A percentile compares a stretch with the other conserved stretches of the same genome.
Conservation (phyloP, 139 green algal species). For the Zygnema cylindricum region DNA sequence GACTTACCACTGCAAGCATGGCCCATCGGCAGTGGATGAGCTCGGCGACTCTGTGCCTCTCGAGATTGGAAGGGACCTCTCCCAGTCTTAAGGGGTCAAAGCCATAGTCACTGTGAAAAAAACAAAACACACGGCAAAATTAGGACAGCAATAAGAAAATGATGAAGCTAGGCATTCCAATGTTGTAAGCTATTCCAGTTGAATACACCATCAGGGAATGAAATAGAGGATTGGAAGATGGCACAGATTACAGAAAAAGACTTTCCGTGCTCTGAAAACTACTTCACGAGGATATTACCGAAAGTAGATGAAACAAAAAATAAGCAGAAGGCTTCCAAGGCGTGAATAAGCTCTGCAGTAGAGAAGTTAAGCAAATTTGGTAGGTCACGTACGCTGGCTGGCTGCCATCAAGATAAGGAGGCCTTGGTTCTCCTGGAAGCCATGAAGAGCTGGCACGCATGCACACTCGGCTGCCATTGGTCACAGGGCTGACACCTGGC, state of each 20-base stretch:
- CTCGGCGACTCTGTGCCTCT: conserved; percentile 46
- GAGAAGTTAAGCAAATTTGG: neutral
- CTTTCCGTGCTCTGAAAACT: no score
- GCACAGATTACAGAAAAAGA: no score
- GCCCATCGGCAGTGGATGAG: conserved; percentile 62
- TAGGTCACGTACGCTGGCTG: conserved; percentile 42
- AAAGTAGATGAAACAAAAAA: no score
- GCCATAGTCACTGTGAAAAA: conserved; percentile 51
- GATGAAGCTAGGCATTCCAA: no score
- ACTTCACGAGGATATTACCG: neutral
- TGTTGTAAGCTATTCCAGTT: no score
- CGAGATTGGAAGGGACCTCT: conserved; percentile 46
- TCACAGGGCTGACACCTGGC: neutral
- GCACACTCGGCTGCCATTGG: conserved; percentile 15
- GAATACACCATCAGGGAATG: no score
- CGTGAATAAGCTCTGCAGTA: no score
- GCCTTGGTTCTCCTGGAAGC: conserved; percentile 28
- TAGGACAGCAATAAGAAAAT: no score
- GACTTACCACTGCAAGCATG: conserved; percentile 57
- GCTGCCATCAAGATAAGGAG: conserved; percentile 43
- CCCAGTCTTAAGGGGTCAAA: conserved; percentile 60
- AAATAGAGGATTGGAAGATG: no score
- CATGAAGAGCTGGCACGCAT: conserved; percentile 42
- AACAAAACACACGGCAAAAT: no score
- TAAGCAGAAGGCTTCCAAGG: no score